Base-by-base conservation (phyloP, 1,139 yeast species). In the Taphrina populina region DNA sequence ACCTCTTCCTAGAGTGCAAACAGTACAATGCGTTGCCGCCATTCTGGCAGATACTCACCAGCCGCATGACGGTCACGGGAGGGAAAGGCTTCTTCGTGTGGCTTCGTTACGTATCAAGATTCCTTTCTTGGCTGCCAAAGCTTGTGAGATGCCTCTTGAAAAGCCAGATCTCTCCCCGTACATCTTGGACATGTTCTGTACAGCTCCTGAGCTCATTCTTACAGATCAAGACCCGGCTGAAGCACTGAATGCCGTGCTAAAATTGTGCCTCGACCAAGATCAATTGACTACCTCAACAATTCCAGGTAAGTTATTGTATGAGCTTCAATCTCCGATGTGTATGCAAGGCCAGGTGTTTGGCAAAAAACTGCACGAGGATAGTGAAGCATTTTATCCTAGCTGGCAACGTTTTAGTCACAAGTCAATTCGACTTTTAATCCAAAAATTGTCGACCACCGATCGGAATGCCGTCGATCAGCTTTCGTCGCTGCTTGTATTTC, bases 201-300 rank as follows among this genome's bases (percentile, higher is more conserved):
- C 45, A 8, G 45, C 45, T 15, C 45, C 45, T n/a, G 45, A 40
- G 26, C 24, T 40, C 29, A 40, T 40, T 10, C 21, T 40, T 8
- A 34, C 45, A 2, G 45, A 40, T 15, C 45, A 24, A 15, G 45
- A 27, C 23, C 45, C 24, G 10, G 21, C 43, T 8, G 29, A 37
- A 10, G 43, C 43, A 4, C 15, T 40, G 34, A 34, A 40, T 27
- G 7, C 45, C 10, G 34, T 34, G 5, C 15, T 40, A 13, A 24
- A 26, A 13, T 40, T 24, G 11, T 40, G 34, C 4, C 20, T 40
- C 6, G 32, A 23, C 3, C 45, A 40, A 17, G 15, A 11, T 6
- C n/a, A n/a, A 15, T 10, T 40, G 21, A 26, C 26, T 3, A 26
- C 23, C 13, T 5, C n/a, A 8, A 2, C 45, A 6, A 40, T 34